Evolutionary conservation across 2,329 filamentous ascomycete genomes (phyloP), one percentile per base, ranked within the genome.

Genomic region (Dissoconium aciculare): DNA sequence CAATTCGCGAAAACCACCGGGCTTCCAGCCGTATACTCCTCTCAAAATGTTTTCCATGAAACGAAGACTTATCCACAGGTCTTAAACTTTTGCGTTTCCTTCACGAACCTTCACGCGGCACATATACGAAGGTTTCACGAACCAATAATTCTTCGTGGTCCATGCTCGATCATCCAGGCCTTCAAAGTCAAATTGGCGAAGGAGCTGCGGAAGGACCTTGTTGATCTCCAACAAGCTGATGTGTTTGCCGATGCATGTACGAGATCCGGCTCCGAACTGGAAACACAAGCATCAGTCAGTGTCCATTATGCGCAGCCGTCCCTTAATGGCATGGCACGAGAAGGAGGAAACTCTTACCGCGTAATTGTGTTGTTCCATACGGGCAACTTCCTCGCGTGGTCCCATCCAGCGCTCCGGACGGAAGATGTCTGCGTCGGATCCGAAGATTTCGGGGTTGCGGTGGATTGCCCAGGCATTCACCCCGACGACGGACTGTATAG

Each of bases 361-460:
- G n/a, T n/a, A n/a, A 8, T n/a, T 23, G 19, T 8, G 10, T n/a
- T n/a, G n/a, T n/a, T n/a, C n/a, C n/a, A n/a, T n/a, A n/a, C n/a
- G n/a, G n/a, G n/a, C n/a, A 23, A 23, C 19, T 23, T 23, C 19
- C 28, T 40, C 23, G 40, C 41, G 28, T 46, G n/a, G 41, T 16
- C 44, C 35, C 12, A 56, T 28, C 54, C 53, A 57, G 3, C 53
- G 37, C 32, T 55, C 52, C 1, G 54, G 54, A n/a, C 46, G 25
- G 37, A 54, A 57, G 1, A 34, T 31, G 15, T 53, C 51, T 4
- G 47, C 47, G 24, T 55, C 48, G 5, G 44, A 31, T 3, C 51
- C 51, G 29, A 38, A 53, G 4, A 53, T 41, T 5, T 45, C 38
- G 15, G 37, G 30, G 27, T 50, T 43, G 4, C 46, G 37, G 23